Evolutionary conservation across 2,329 filamentous ascomycete genomes (phyloP).

Genomic region (Hawksworthiomyces lignivorus): DNA sequence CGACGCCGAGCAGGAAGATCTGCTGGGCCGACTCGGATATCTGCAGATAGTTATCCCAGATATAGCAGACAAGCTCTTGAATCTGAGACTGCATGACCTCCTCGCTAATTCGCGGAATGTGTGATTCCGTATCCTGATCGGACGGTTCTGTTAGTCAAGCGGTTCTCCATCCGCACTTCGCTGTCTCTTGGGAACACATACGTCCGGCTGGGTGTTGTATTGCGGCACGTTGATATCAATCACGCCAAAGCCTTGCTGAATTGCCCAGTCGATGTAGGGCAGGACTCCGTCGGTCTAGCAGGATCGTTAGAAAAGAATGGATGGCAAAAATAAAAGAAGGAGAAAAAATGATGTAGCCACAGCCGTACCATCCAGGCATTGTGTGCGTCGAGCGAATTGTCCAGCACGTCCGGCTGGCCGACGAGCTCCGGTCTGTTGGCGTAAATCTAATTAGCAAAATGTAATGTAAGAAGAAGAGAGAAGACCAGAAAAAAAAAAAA

Average conservation of each 20-base stretch:
- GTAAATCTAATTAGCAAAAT: no score
- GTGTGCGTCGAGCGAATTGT: slow-evolving; percentile 68
- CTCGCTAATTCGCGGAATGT: slow-evolving; percentile 37
- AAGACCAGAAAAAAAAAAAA: background rate
- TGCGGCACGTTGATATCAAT: slow-evolving; percentile 89
- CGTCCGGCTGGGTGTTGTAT: slow-evolving; percentile 58
- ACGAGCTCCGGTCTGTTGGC: slow-evolving; percentile 57
- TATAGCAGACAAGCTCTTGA: slow-evolving; percentile 70
- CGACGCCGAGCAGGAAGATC: slow-evolving; percentile 80
- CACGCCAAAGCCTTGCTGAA: slow-evolving; percentile 67
- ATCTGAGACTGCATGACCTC: slow-evolving; percentile 49
- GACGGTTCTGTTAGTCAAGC: no score
- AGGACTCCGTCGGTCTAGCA: slow-evolving; percentile 69
- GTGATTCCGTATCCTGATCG: slow-evolving; percentile 42
- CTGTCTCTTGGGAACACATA: slow-evolving; percentile 20
- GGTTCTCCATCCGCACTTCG: no score
- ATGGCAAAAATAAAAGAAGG: no score
- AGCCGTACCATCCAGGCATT: slow-evolving; percentile 85
- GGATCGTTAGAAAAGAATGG: no score
- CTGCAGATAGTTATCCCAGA: slow-evolving; percentile 98
- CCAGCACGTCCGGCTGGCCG: slow-evolving; percentile 59
- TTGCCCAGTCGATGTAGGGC: slow-evolving; percentile 78
- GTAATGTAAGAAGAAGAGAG: slow-evolving; percentile 12
- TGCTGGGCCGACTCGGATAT: slow-evolving; percentile 61
- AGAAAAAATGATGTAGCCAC: no score